A percentile compares a stretch with the other conserved stretches of the same genome.
Evolutionary conservation across 2,329 filamentous ascomycete species (phyloP).

Genomic region (Monosporascus sp.): DNA sequence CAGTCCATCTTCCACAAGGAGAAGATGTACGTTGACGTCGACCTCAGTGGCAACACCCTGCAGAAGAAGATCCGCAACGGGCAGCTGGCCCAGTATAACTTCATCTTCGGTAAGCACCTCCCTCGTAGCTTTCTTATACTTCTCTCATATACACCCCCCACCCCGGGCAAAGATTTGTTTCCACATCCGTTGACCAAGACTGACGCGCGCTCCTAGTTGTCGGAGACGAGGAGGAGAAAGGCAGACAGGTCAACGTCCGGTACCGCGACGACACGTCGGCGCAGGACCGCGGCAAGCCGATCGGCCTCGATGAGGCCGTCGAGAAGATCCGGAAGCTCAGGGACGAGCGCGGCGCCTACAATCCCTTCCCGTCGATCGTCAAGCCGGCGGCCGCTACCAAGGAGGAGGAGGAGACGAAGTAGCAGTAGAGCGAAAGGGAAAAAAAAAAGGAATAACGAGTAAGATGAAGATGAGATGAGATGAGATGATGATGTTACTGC

Average conservation of each 20-base stretch:
- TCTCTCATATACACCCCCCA: neutral
- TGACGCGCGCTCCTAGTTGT: slow-evolving; percentile 39
- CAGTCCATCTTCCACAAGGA: slow-evolving; percentile 61
- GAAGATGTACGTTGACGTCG: slow-evolving; percentile 65
- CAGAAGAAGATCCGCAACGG: slow-evolving; percentile 85
- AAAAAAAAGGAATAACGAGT: neutral
- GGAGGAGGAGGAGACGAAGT: neutral
- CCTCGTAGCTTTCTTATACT: neutral
- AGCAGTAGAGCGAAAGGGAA: neutral
- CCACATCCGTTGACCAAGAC: neutral
- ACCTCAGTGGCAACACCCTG: slow-evolving; percentile 71
- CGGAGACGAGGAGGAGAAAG: slow-evolving; percentile 56
- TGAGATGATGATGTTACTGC: too few relatives aligned
- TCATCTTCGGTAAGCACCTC: slow-evolving; percentile 62
- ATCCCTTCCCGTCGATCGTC: slow-evolving; percentile 27
- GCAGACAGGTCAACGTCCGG: slow-evolving; percentile 56
- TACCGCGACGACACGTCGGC: slow-evolving; percentile 58
- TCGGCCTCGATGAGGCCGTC: slow-evolving; percentile 51
- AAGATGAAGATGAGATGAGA: too few relatives aligned
- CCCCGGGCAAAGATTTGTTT: neutral
- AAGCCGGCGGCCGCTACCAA: neutral
- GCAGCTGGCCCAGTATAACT: slow-evolving; percentile 78
- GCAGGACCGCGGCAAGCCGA: slow-evolving; percentile 55
- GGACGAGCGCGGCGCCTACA: slow-evolving; percentile 34
- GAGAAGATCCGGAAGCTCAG: slow-evolving; percentile 49